Base-by-base conservation (phyloP, 176 grass and related monocot species). In the Oryza longistaminata region DNA sequence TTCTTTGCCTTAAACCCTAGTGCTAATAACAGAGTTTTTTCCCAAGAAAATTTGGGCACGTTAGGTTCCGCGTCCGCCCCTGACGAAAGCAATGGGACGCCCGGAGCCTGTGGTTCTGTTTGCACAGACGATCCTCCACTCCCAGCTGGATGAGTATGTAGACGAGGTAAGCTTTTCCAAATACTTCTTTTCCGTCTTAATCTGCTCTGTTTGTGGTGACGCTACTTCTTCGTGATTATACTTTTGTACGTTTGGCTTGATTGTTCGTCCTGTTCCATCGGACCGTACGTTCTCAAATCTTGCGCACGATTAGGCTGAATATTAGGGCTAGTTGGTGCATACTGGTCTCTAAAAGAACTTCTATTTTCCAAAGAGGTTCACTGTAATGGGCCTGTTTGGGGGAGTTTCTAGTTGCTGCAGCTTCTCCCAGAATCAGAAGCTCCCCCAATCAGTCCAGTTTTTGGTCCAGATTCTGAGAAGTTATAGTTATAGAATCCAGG, bases 131-230 rank as follows among this genome's bases (percentile, higher is more conserved):
- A 92, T 98, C 85, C 81, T 92, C 25, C 96, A 98, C 86, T 90
- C 93, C 24, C 96, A 95, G 81, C 83, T 98, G 65, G 96, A 95
- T 52, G 96, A 98, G 79, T 98, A 98, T 78, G 93, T 98, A 31
- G 96, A 98, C 77, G 96, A 98, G 96, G 96, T 95, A 12, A 73
- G 95, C 46, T 74, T 85, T 11, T 40, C 75, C 73, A 19, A 9
- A 34, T 64, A 13, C 25, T 7, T 16, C 39, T 40, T 42, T 35
- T 67, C 13, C n/a, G 11, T 22, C 15, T 64, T 35, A 44, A 9
- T 68, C 29, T 31, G 37, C 65, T 25, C 3, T 66, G 50, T 17
- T 71, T 73, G 76, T 33, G 42, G n/a, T 19, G n/a, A 34, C 22
- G 73, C 25, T 71, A 60, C 25, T 81, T 26, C 24, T 19, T 29